phyloP scores from a whole-genome alignment of 805 yeast genomes.

The Candida silvatica region DNA sequence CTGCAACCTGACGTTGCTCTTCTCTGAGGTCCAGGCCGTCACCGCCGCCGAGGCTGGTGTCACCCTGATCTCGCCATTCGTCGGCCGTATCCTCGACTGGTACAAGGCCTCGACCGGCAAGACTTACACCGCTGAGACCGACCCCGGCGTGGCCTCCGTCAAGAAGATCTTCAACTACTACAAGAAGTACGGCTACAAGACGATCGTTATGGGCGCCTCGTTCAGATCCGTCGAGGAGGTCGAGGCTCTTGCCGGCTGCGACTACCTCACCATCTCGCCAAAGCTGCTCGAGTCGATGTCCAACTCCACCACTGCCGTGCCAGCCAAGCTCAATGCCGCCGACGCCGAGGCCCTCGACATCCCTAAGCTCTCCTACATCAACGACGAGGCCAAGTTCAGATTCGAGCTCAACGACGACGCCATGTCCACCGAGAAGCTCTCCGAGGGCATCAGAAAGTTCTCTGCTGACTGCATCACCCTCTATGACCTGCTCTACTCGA shows the following conservation, averaged over 20 bases:
- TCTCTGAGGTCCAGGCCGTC: slow-evolving; percentile 95
- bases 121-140: slow-evolving; percentile 68
- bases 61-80: slow-evolving; percentile 96
- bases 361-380: slow-evolving; percentile 70
- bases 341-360: slow-evolving; percentile 47
- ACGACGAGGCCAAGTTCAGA: slow-evolving; percentile 88
- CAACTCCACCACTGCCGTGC: slow-evolving; percentile 72
- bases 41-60: slow-evolving; percentile 98
- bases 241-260: slow-evolving; percentile 95
- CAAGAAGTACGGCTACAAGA: slow-evolving; percentile 92
- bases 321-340: slow-evolving; percentile 68
- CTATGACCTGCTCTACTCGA: slow-evolving; percentile 54
- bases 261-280: slow-evolving; percentile 93
- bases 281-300: slow-evolving; percentile 79
- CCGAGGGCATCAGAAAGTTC: slow-evolving; percentile 97
- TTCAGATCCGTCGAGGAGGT: slow-evolving; percentile 97
- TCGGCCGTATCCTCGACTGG: slow-evolving; percentile 99
- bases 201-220: slow-evolving; percentile 99
- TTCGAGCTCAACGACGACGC: slow-evolving; percentile 89
- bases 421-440: slow-evolving; percentile 95
- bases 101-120: slow-evolving; percentile 91
- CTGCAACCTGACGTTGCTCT: slow-evolving; percentile 89
- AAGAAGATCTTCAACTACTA: slow-evolving; percentile 89
- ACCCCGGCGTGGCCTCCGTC: slow-evolving; percentile 96
- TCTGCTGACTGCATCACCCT: slow-evolving; percentile 88